These are phyloP conservation scores for Stylosanthes scabra DNA, from an alignment of 331 rosid genomes.

Conservation along the genomic window DNA sequence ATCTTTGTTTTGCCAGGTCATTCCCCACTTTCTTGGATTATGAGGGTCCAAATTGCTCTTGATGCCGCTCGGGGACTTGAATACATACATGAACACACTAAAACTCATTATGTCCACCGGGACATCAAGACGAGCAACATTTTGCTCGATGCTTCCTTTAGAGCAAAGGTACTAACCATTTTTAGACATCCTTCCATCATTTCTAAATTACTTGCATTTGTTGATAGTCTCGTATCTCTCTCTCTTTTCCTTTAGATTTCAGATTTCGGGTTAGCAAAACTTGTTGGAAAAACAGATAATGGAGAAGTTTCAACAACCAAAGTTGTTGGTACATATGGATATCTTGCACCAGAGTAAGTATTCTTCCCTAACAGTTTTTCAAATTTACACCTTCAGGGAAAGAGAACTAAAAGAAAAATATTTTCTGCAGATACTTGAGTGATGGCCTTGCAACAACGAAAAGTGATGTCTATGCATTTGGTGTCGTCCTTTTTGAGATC, in stretches of 20 bases:
- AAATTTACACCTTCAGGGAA: conserved; percentile 19
- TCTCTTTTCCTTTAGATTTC: conserved; percentile 68
- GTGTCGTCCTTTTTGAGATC: conserved; percentile 91
- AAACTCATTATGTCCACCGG: conserved; percentile 93
- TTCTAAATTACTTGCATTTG: conserved; percentile 14
- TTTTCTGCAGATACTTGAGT: conserved; percentile 77
- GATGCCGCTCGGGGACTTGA: conserved; percentile 99
- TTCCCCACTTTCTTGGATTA: conserved; percentile 95
- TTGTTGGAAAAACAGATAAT: conserved; percentile 77
- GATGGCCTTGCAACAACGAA: conserved; percentile 90
- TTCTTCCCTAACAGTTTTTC: conserved; percentile 19
- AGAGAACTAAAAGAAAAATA: background rate
- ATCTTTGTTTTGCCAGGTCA: conserved; percentile 61
- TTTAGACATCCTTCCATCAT: conserved; percentile 14
- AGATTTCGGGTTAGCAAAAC: conserved; percentile 98
- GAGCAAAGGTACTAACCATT: conserved; percentile 72
- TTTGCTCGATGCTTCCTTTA: conserved; percentile 82
- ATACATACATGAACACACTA: conserved; percentile 98
- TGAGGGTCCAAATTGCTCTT: conserved; percentile 92
- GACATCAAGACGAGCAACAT: conserved; percentile 99
- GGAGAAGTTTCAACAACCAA: conserved; percentile 83
- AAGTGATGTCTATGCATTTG: conserved; percentile 95
- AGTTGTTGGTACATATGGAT: conserved; percentile 98
- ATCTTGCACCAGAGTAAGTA: conserved; percentile 98
- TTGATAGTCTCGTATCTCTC: conserved; percentile 27